A percentile compares a stretch with the other conserved stretches of the same genome.
Evolutionary conservation across 2,329 filamentous ascomycete species (phyloP).

Genomic region (Neurospora crassa): DNA sequence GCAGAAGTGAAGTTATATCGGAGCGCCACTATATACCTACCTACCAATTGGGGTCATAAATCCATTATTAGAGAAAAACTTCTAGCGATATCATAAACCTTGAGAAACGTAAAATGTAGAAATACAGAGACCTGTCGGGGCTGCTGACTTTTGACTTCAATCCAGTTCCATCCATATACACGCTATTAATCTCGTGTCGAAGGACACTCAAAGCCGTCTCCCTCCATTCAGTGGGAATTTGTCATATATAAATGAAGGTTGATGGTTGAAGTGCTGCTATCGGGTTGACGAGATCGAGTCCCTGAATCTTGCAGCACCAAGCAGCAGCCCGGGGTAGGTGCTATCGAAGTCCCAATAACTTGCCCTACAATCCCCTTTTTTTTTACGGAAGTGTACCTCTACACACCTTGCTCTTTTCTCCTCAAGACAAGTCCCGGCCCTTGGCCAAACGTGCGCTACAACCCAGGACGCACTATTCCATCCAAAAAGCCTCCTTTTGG

Average conservation of each 20-base stretch:
- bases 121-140: background rate
- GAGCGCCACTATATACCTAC: background rate
- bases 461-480: too few species aligned
- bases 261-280: background rate
- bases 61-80: background rate
- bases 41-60: background rate
- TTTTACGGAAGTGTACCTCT: too few species aligned
- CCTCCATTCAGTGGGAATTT: background rate
- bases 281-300: background rate
- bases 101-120: background rate
- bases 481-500: too few species aligned
- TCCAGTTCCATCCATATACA: background rate
- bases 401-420: too few species aligned
- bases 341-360: too few species aligned
- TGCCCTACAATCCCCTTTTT: too few species aligned
- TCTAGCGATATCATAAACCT: background rate
- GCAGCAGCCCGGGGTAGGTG: too few species aligned
- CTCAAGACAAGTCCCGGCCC: too few species aligned
- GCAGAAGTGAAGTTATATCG: background rate
- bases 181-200: background rate
- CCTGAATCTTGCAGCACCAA: background rate
- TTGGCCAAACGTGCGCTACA: too few species aligned
- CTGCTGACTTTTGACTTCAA: background rate
- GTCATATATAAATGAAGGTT: background rate
- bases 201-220: background rate